Evolutionary conservation across 805 yeast genomes (phyloP), one percentile per base, ranked within the genome.

Genomic region (Kazachstania martiniae): DNA sequence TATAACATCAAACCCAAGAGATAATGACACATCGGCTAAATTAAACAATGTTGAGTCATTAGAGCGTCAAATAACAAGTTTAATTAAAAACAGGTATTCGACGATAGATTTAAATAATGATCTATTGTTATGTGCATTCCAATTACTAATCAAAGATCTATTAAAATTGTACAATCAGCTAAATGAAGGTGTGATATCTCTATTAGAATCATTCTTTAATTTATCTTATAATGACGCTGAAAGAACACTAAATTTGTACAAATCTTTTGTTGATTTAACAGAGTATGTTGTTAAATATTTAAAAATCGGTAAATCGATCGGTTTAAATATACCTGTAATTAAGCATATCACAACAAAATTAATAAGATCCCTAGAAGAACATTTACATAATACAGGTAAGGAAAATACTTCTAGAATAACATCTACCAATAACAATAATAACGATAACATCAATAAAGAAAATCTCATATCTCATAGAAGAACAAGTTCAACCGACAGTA

Each of bases 341-440:
- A 84, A 84, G 53, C 98, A 91, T 58, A 96, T 97, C 1, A 96
- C 96, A 14, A 87, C 96, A 3, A 91, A 94, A 16, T 66, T 91
- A 41, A 80, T 94, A 3, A 68, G 76, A 21, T 77, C 93, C 8
- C 68, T 91, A 38, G 91, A 85, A 52, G 95, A 87, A 43, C 93
- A 89, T 56, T 62, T 91, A 43, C 70, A 78, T 42, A 85, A 52
- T 87, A 22, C 19, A 8, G 12, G 15, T 7, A 29, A 28, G n/a
- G 28, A 27, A 18, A 21, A 29, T 15, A 10, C 25, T 8, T 5
- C n/a, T n/a, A 26, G 15, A 14, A 21, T 8, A 9, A 28, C 12
- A 9, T 31, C 5, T 12, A 24, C 18, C 8, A 16, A 12, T n/a
- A 24, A 10, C 17, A 27, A 23, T 22, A 12, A 18, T 10, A 15